Base-by-base conservation (phyloP, 2,329 filamentous ascomycete species). In the Neocucurbitaria cava region DNA sequence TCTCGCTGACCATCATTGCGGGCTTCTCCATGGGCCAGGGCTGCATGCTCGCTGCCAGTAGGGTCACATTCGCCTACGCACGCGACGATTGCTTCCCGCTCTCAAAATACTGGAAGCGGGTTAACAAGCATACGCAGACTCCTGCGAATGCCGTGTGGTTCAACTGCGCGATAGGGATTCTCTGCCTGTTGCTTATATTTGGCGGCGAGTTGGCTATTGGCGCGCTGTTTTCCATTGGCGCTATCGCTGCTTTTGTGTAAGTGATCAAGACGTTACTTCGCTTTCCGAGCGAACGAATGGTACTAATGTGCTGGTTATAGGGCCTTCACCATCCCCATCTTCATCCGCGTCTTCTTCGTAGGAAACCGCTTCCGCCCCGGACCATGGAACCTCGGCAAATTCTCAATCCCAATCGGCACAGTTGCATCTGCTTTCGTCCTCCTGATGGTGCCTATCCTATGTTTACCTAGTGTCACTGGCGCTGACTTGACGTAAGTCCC, bases 11-110 rank as follows among this genome's bases (percentile, higher is more conserved):
- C 1, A 89, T 90, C 59, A 78, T 90, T 36, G 88, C 87, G 53
- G 85, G 86, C 2, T 90, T 90, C 68, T 85, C 83, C 36, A 90
- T 90, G 85, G 88, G 88, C 5, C 87, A 90, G 70, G 88, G 87
- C 1, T 89, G 87, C 69, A 90, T 89, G 85, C 84, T 91, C 33
- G 82, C 83, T 7, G 83, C 83, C 5, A 88, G 84, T 20, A 82
- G 89, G 43, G 88, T 90, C 40, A 89, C 87, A 1, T 91, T 89
- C 65, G 88, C 88, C 15, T 91, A 91, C 73, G 87, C 88, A 17
- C 85, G 89, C 30, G 88, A 91, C 65, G 87, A 85, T 63, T 89
- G 86, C 69, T 89, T 91, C 67, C 88, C 88, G 0, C 66, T 85
- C 5, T 87, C 84, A 5, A 74, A 74, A 0, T 79, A 81, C 64